Base-by-base conservation (phyloP, 331 rosid genomes). In the Arachis monticola region DNA sequence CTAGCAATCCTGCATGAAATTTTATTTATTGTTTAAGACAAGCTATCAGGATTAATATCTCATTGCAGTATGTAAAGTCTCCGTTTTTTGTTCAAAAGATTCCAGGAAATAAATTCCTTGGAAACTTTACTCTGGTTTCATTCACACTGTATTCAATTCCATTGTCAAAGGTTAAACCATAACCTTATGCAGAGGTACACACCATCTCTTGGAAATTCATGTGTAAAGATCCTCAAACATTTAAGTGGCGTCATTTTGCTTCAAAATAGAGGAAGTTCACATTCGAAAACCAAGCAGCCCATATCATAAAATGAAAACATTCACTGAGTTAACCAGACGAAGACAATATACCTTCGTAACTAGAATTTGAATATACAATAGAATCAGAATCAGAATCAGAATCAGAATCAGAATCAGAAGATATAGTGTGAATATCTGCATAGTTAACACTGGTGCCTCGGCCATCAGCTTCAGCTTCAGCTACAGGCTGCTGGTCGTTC, bases 401-500 rank as follows among this genome's bases (percentile, higher is more conserved):
- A 71, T 50, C 62, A 6, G 72, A 64, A 60, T 69, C 73, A 0
- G 59, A 76, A 72, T 51, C 59, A 0, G 67, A 46, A 65, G 66
- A 14, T 12, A 8, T 2, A 32, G 0, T 62, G 13, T 2, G 6
- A 67, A 79, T 73, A 4, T 52, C 83, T 46, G 71, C 77, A 56
- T 61, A 73, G 1, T 74, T 27, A 68, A 8, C 52, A 53, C 46
- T 56, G 47, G 45, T 13, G 32, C 53, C 22, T 62, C 10, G 50
- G 52, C 72, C 69, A 27, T 51, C 35, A 50, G 70, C 56, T 73
- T 51, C 35, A 50, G 70, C 56, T 73, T 77, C 74, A 73, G 80
- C 84, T 62, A 2, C 31, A 7, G 74, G 72, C 42, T 38, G 78
- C 66, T 77, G 64, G 62, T 75, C 81, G 66, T 59, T 77, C 27